Base-by-base conservation (phyloP, 257 asterid species). In the Solanum chmielewskii region DNA sequence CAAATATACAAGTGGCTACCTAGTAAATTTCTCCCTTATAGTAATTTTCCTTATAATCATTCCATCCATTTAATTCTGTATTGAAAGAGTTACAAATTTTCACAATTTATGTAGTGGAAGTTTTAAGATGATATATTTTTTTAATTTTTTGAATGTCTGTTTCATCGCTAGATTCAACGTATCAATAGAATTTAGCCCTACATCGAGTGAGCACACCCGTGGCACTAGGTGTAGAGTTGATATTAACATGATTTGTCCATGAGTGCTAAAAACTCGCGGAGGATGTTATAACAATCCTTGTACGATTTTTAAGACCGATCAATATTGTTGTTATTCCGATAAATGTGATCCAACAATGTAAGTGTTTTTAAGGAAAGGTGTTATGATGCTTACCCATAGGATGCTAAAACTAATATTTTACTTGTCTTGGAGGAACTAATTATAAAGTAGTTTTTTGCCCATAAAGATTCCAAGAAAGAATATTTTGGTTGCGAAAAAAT, bases 271-370 rank as follows among this genome's bases (percentile, higher is more conserved):
- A 41, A 66, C 87, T 27, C 74, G 85, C n/a, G 85, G 77, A 4
- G 88, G 89, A 6, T 89, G 88, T 33, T 31, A 31, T 31, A 39
- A 89, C 44, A 89, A 78, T 11, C 85, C 89, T 5, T 89, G 91
- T 37, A 87, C 88, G 2, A 27, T 80, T 21, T 89, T 78, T 23
- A 42, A 70, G 39, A 85, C 82, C 2, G 82, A 89, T 59, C 14
- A 87, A 1, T 87, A 85, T 23, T 89, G 89, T 15, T 89, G 91
- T 64, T 87, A 56, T 16, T 85, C 86, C 0, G 89, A 69, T 1
- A 85, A 6, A 9, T 89, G 91, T 85, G 21, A 27, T 0, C 85
- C 89, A 0, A 84, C 85, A 1, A 9, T 25, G 2, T 86, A 11
- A 86, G 2, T 11, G 52, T 75, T 5, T 89, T 89, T 56, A 87